Evolutionary conservation across 306 rosid genomes (phyloP).

Genomic region (Rosa lucieae): DNA sequence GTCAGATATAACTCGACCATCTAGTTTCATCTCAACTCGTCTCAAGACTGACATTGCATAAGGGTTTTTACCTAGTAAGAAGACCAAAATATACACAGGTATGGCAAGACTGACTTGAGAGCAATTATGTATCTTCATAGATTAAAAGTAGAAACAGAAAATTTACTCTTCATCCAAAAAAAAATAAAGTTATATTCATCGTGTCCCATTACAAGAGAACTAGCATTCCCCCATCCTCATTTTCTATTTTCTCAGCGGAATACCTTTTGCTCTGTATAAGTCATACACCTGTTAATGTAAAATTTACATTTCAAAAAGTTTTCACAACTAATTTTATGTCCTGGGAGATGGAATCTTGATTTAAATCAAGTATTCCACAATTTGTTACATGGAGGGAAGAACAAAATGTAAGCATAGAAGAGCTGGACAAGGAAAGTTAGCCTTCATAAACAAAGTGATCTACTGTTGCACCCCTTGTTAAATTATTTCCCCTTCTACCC

Average conservation of each 20-base stretch:
- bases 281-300: neutral
- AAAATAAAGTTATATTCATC: neutral
- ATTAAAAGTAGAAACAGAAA: neutral
- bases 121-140: neutral
- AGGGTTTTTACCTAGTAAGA: constrained; percentile 68
- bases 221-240: neutral
- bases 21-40: constrained; percentile 89
- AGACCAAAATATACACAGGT: constrained; percentile 21
- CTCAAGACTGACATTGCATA: constrained; percentile 79
- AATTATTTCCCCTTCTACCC: neutral
- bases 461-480: neutral
- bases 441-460: neutral
- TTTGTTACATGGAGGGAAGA: neutral
- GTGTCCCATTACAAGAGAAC: neutral
- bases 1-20: constrained; percentile 70
- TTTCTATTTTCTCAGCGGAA: neutral
- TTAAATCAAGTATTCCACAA: neutral
- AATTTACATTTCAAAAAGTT: neutral
- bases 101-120: neutral
- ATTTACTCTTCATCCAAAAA: neutral
- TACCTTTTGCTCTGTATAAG: neutral
- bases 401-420: neutral
- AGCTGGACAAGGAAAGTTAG: neutral
- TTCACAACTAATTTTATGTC: neutral
- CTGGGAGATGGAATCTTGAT: neutral